A percentile compares a stretch with the other conserved stretches of the same genome.
Evolutionary conservation across 345 rosid species (phyloP).

Genomic region (Conringia planisiliqua): DNA sequence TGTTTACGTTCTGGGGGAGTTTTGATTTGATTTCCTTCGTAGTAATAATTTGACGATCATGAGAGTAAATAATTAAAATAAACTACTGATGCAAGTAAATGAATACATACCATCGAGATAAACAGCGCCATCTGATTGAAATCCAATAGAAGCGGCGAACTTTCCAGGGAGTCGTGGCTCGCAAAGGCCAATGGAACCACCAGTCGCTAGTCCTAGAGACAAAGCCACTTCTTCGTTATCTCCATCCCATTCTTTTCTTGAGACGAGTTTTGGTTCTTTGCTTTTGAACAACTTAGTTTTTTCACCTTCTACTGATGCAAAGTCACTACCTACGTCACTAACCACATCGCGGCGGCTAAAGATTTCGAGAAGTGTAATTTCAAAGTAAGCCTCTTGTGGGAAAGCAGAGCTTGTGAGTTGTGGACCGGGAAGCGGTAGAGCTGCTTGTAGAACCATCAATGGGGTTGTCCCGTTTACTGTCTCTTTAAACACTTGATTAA

Average conservation of each 20-base stretch:
- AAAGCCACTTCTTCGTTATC: slow-evolving; percentile 33
- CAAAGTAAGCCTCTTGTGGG: slow-evolving; percentile 92
- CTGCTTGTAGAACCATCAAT: slow-evolving; percentile 58
- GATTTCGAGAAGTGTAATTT: slow-evolving; percentile 56
- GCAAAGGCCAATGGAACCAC: slow-evolving; percentile 45
- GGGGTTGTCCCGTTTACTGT: slow-evolving; percentile 16
- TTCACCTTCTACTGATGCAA: slow-evolving; percentile 49
- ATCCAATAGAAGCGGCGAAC: slow-evolving; percentile 81
- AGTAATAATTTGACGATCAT: neutral
- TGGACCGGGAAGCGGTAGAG: slow-evolving; percentile 89
- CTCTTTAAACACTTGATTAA: slow-evolving; percentile 41
- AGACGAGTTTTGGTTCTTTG: slow-evolving; percentile 42
- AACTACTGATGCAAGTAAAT: neutral
- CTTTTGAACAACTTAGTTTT: slow-evolving; percentile 57
- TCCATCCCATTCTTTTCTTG: slow-evolving; percentile 25
- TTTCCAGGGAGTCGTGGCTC: slow-evolving; percentile 62
- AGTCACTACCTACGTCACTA: slow-evolving; percentile 13
- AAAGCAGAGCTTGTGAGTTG: slow-evolving; percentile 69
- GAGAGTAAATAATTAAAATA: neutral
- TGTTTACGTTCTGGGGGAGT: neutral
- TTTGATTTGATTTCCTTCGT: neutral
- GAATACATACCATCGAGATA: slow-evolving; percentile 70
- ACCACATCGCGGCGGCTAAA: slow-evolving; percentile 12
- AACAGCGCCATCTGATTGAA: slow-evolving; percentile 80
- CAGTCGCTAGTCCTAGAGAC: slow-evolving; percentile 67